A percentile compares a stretch with the other conserved stretches of the same genome.
phyloP scores from a whole-genome alignment of 495 filamentous ascomycete species.

The Hamigera avellanea region DNA sequence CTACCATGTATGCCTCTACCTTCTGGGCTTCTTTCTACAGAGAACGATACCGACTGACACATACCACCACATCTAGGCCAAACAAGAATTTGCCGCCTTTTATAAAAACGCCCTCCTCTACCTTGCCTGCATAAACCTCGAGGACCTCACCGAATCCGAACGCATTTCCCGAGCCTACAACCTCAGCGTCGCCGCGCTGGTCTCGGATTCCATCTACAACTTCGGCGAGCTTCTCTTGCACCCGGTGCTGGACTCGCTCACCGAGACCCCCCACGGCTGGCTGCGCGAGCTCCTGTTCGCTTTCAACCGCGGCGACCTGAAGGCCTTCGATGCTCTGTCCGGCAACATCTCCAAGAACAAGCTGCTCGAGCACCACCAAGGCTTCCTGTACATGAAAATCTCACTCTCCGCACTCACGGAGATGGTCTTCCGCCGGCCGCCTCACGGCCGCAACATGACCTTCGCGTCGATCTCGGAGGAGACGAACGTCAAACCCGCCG shows the following conservation, averaged over 20 bases:
- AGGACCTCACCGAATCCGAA: slow-evolving; percentile 57
- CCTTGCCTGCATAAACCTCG: slow-evolving; percentile 87
- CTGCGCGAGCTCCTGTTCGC: slow-evolving; percentile 88
- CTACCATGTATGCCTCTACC: slow-evolving; percentile 51
- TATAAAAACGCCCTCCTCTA: slow-evolving; percentile 97
- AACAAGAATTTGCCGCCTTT: slow-evolving; percentile 84
- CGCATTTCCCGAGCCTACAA: slow-evolving; percentile 78
- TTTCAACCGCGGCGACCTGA: slow-evolving; percentile 92
- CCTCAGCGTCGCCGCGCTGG: slow-evolving; percentile 80
- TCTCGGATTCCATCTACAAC: slow-evolving; percentile 95
- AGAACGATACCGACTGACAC: background rate
- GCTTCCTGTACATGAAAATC: slow-evolving; percentile 93
- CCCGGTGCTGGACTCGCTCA: slow-evolving; percentile 82
- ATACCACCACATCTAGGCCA: slow-evolving; percentile 35
- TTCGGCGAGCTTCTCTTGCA: slow-evolving; percentile 97
- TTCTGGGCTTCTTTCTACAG: background rate
- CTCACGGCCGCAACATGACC: slow-evolving; percentile 87
- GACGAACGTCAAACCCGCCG: slow-evolving; percentile 79
- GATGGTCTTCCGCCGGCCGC: slow-evolving; percentile 89
- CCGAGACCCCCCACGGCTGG: slow-evolving; percentile 58
- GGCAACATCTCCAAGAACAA: slow-evolving; percentile 65
- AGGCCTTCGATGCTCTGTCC: slow-evolving; percentile 69
- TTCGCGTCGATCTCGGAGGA: slow-evolving; percentile 80
- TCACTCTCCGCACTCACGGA: slow-evolving; percentile 92
- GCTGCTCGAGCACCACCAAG: slow-evolving; percentile 65